Base-by-base conservation (phyloP, 139 green algal genomes). In the Eudorina sp. region DNA sequence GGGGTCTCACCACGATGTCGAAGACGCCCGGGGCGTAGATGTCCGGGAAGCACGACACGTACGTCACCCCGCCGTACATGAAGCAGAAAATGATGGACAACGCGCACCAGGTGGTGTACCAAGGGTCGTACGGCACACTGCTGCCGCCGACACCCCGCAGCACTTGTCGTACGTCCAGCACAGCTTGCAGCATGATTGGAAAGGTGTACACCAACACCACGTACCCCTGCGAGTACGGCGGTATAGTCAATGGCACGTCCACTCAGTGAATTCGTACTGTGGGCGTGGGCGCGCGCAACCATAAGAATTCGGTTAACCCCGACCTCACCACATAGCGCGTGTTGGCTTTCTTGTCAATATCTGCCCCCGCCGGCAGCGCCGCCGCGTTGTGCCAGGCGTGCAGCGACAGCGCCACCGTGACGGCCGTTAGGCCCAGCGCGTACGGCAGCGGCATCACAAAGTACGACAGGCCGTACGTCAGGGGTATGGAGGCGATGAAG, bases 121-220 rank as follows among this genome's bases (percentile, higher is more conserved):
- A 23, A 38, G 14, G 31, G 53, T 70, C 77, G 53, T 75, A 74
- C 23, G 29, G 27, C 14, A 3, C 27, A 0, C 53, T 0, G 31
- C 34, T n/a, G 25, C 21, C 48, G 46, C 46, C 75, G n/a, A 1
- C 75, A 51, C 3, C 4, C 13, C 18, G 40, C 74, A 82, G 14
- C 75, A 38, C 31, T 29, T 31, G 2, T 6, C 1, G 16, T 40
- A 85, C 40, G 58, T 85, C 78, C 23, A 55, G 27, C 25, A 25
- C 36, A 9, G 40, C 78, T 70, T 85, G 80, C 9, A 86, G 60
- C 60, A 86, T 2, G 58, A 86, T 64, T 41, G 80, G 80, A 31
- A 76, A 66, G 80, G 60, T 76, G 80, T 86, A 86, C 29, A 86
- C 80, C 16, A 86, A 16, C n/a, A 86, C 60, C 34, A 86, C 80